Conservation (phyloP, 2,329 filamentous ascomycete genomes). For the Fusarium sp. region DNA sequence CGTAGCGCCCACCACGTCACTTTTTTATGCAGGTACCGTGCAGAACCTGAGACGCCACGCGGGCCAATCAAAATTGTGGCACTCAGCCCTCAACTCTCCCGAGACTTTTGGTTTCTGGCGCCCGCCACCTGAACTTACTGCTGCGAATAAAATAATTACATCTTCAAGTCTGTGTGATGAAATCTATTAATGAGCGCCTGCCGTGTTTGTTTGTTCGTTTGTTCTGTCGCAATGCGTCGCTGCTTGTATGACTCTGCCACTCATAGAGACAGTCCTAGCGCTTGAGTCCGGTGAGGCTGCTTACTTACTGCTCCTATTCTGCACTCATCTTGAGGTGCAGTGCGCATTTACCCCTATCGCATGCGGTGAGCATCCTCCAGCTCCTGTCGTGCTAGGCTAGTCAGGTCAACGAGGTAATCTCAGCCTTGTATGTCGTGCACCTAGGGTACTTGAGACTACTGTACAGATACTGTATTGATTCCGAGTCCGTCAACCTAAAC, state of each 20-base stretch:
- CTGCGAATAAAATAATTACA: conserved; percentile 14
- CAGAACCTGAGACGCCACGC: conserved; percentile 50
- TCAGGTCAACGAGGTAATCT: conserved; percentile 8
- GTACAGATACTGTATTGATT: neutral
- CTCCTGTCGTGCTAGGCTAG: neutral
- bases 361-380: conserved; percentile 9
- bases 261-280: neutral
- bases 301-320: neutral
- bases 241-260: neutral
- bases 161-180: conserved; percentile 6
- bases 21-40: conserved; percentile 44
- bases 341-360: conserved; percentile 17
- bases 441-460: neutral
- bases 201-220: neutral
- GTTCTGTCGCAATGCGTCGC: neutral
- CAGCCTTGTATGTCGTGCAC: conserved; percentile 17
- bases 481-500: neutral
- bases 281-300: conserved; percentile 18
- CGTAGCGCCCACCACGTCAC: conserved; percentile 39
- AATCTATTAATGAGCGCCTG: conserved; percentile 1
- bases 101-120: conserved; percentile 28
- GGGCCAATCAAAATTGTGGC: conserved; percentile 46
- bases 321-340: neutral
- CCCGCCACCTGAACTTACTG: conserved; percentile 34
- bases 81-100: conserved; percentile 21